These are phyloP conservation scores for Psophocarpus tetragonolobus DNA, from an alignment of 306 rosid species.

Conservation along the genomic window DNA sequence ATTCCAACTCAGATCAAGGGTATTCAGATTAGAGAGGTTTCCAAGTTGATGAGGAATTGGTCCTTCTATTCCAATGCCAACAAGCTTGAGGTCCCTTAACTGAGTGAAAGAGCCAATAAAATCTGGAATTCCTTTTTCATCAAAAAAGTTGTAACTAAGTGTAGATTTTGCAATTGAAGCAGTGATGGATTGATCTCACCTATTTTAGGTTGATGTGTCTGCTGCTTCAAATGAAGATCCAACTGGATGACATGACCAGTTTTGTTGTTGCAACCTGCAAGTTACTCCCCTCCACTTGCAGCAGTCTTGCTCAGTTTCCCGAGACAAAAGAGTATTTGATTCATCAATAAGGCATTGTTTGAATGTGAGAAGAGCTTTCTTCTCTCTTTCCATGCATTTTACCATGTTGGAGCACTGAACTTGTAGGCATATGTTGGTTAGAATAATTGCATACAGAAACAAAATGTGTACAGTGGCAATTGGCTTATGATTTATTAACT, in stretches of 20 bases:
- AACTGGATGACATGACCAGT: slow-evolving; percentile 10
- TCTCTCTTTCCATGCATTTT: background rate
- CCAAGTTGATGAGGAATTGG: slow-evolving; percentile 4
- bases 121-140: background rate
- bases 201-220: background rate
- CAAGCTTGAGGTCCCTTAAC: background rate
- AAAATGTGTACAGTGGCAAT: background rate
- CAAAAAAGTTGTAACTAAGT: background rate
- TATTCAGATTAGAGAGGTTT: background rate
- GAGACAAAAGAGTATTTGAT: background rate
- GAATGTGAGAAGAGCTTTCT: background rate
- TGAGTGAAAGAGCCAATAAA: background rate
- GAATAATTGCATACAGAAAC: background rate
- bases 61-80: background rate
- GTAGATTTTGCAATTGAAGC: background rate
- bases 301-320: slow-evolving; percentile 1
- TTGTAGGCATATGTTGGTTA: background rate
- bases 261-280: background rate
- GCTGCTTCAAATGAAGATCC: background rate
- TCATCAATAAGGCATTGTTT: background rate
- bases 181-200: slow-evolving; percentile 12
- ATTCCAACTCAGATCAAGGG: slow-evolving; percentile 1
- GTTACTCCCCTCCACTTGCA: slow-evolving; percentile 8
- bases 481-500: background rate
- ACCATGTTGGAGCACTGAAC: background rate